Percentiles rank a stretch among this genome's conserved stretches.
phyloP scores from a whole-genome alignment of 2,329 filamentous ascomycete species.

The Aspergillus spinulosporus region DNA sequence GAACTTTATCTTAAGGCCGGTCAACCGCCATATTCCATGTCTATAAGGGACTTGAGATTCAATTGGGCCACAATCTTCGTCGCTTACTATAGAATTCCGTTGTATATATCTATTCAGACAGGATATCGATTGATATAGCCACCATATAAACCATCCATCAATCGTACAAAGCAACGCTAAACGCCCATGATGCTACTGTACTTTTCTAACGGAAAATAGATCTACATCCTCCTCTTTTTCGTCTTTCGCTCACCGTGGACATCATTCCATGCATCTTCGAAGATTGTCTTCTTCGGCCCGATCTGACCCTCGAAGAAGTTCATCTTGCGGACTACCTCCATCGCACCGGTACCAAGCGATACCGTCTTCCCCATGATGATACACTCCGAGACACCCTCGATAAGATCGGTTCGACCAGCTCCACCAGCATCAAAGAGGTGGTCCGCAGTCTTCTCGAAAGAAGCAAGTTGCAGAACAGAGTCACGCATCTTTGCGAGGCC shows the following conservation, averaged over 20 bases:
- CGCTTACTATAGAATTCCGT: no score
- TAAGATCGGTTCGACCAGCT: conserved; percentile 84
- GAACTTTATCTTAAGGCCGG: background rate
- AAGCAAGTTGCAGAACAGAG: conserved; percentile 86
- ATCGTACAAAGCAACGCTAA: conserved; percentile 11
- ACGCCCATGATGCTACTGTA: conserved; percentile 10
- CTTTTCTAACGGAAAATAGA: conserved; percentile 9
- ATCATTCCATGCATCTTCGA: conserved; percentile 62
- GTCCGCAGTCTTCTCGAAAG: conserved; percentile 97
- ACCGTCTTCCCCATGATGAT: conserved; percentile 99
- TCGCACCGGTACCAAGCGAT: conserved; percentile 84
- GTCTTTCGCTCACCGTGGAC: conserved; percentile 15
- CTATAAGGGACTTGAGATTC: no score
- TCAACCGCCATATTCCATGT: background rate
- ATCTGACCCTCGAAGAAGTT: conserved; percentile 65
- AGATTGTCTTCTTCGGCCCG: conserved; percentile 58
- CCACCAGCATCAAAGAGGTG: conserved; percentile 94
- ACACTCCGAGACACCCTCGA: conserved; percentile 92
- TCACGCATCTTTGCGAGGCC: conserved; percentile 96
- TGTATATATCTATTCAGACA: background rate
- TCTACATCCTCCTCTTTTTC: conserved; percentile 15
- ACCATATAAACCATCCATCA: conserved; percentile 7
- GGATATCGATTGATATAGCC: background rate
- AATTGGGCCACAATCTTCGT: background rate
- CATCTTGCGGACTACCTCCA: conserved; percentile 80